Base-by-base conservation (phyloP, 768 basidiomycete genomes). In the Tulasnella sp. region DNA sequence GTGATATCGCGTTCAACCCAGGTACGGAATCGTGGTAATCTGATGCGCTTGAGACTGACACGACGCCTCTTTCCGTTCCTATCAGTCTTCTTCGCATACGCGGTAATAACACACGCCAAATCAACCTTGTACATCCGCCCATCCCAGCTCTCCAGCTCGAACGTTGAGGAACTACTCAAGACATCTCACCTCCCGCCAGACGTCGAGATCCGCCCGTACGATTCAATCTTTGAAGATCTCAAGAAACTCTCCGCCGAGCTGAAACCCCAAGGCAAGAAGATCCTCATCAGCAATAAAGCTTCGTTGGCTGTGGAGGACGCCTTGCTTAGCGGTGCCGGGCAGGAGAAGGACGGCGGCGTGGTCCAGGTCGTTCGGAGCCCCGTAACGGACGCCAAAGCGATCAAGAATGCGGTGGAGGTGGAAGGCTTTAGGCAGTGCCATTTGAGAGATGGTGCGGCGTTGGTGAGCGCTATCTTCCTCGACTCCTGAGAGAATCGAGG, bases 1-100 rank as follows among this genome's bases (percentile, higher is more conserved):
- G 91, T 2, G 97, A 98, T 83, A 96, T 99, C 81, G 91, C 91
- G 44, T 98, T 88, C 85, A 99, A 98, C 79, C 91, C 91, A 4
- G 90, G 90, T 87, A 80, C 42, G 81, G 48, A 18, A 3, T 16
- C 44, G 69, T 67, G 13, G 10, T 71, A 9, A 18, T 42, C 42
- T 57, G 44, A n/a, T n/a, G n/a, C 57, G 26, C 70, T 5, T 46
- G n/a, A 39, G 6, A 40, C 37, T 3, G 42, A 70, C 29, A n/a
- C 51, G 32, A 73, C 16, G n/a, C 32, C 77, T 51, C 46, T 20
- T 23, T 48, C 70, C 0, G 23, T 5, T 10, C 20, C 70, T 5
- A 55, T 20, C 81, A 92, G 94, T 98, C 23, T 97, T 98, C 87
- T 98, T 98, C 82, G 90, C 94, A 0, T 98, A 96, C 83, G 93